Conservation (phyloP, 371 early-diverging fungal genomes). For the Rozella allomycis region DNA sequence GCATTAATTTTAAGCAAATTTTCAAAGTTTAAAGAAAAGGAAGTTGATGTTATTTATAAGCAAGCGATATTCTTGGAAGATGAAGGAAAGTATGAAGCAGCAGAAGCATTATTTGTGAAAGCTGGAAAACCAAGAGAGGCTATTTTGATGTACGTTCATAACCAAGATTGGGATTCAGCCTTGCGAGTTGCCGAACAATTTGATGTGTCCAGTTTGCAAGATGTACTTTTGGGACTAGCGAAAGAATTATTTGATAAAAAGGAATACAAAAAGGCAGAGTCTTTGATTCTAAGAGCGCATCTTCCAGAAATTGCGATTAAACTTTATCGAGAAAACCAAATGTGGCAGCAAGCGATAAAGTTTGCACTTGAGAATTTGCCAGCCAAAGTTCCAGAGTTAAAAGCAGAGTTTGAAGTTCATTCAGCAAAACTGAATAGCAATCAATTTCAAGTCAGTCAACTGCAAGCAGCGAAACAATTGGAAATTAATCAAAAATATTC, state of each 20-base stretch:
- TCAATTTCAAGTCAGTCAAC: too few species aligned
- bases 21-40: constrained; percentile 15
- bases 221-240: constrained; percentile 31
- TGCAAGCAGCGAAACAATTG: too few species aligned
- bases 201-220: constrained; percentile 18
- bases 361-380: constrained; percentile 31
- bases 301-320: constrained; percentile 26
- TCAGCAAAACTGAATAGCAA: too few species aligned
- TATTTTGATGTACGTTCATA: constrained; percentile 34
- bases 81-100: constrained; percentile 30
- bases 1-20: constrained; percentile 30
- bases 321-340: constrained; percentile 20
- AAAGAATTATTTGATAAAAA: constrained; percentile 16
- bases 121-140: constrained; percentile 34
- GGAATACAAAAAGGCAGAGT: constrained; percentile 21
- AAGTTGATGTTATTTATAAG: constrained; percentile 26
- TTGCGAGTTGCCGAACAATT: constrained; percentile 22
- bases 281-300: constrained; percentile 26
- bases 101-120: constrained; percentile 25
- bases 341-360: constrained; percentile 29
- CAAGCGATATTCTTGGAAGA: constrained; percentile 35
- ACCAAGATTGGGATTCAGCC: constrained; percentile 33
- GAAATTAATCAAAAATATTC: too few species aligned
- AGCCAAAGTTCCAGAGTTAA: constrained; percentile 14
- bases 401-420: constrained; percentile 26